Base-by-base conservation (phyloP, 805 yeast genomes). In the Lachancea sp. region DNA sequence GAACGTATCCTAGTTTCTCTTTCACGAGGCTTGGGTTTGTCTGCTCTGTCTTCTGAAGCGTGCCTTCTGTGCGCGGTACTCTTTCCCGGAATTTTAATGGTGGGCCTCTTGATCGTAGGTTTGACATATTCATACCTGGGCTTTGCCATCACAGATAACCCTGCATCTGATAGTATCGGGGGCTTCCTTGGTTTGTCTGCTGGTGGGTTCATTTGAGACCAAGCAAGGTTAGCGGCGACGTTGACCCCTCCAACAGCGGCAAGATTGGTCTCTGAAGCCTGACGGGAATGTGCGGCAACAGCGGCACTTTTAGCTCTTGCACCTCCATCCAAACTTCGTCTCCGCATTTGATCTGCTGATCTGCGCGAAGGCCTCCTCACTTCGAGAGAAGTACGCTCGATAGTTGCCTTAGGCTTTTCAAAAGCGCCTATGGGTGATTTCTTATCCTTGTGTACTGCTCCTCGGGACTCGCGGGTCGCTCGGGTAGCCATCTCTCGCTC, bases 151-250 rank as follows among this genome's bases (percentile, higher is more conserved):
- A 29, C 34, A 8, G 34, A 25, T 4, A 12, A 35, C 15, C 20
- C 36, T 8, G 29, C 23, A 16, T 41, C 45, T n/a, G 42, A 15
- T 8, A 26, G 15, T 3, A 25, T 12, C 22, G 24, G 29, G 8
- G 30, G 29, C 20, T 28, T 12, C 9, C 22, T 33, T 4, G 35
- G 26, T 12, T 40, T 36, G 2, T 28, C 31, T 19, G 22, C 12
- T 13, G 34, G 22, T 5, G 36, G 29, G 4, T 23, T 29, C 26
- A 47, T 35, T 12, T 45, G 48, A 5, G 45, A 30, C 57, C 57
- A 53, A 8, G 57, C 57, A 32, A 53, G 29, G 28, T 45, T 44
- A 5, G 57, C 57, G 11, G 57, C 57, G 25, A 41, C 35, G 15
- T 49, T 54, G 19, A 51, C 50, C 21, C 44, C 35, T 24, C 45